Evolutionary conservation across 345 rosid species (phyloP), one percentile per base, ranked within the genome.

Genomic region (Acer campestre): DNA sequence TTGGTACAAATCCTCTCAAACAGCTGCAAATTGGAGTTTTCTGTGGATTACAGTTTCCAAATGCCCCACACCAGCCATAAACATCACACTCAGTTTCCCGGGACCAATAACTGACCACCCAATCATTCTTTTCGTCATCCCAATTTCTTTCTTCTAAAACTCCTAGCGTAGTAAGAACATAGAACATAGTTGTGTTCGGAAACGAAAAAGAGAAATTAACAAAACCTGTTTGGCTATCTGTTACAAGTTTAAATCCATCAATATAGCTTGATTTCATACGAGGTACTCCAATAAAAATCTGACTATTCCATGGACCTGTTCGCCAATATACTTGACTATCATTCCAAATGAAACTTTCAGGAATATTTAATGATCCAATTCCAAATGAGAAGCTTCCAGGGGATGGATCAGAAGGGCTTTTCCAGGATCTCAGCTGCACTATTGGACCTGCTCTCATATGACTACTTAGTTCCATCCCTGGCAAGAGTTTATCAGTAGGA

Each of bases 261-360:
- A 86, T 61, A 76, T 72, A 76, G 69, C 61, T 76, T 7, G 88
- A 71, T 9, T 13, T 48, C 85, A 80, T 77, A 3, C 10, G 46
- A 25, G 80, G 75, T 27, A 83, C 1, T 64, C 91, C 92, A 16
- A 78, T 59, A 61, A 87, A 84, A 13, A 25, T n/a, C 71, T 75
- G 84, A 79, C 90, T 84, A 68, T 85, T 85, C 97, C 95, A 92
- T 0, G 92, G 91, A 16, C 91, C 92, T 27, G 86, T 85, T n/a
- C 90, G 83, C 93, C 90, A 89, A 16, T 44, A 63, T 1, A 82
- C 85, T 5, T 20, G 53, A 6, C 59, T 72, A 27, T 80, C 85
- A 0, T 92, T 90, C 95, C 91, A 82, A 13, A 87, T 38, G 10
- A 85, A 61, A 27, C 69, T 1, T 70, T 92, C 79, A 20, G 89